phyloP scores from a whole-genome alignment of 2,329 filamentous ascomycete species.

The Grosmannia clavigera region DNA sequence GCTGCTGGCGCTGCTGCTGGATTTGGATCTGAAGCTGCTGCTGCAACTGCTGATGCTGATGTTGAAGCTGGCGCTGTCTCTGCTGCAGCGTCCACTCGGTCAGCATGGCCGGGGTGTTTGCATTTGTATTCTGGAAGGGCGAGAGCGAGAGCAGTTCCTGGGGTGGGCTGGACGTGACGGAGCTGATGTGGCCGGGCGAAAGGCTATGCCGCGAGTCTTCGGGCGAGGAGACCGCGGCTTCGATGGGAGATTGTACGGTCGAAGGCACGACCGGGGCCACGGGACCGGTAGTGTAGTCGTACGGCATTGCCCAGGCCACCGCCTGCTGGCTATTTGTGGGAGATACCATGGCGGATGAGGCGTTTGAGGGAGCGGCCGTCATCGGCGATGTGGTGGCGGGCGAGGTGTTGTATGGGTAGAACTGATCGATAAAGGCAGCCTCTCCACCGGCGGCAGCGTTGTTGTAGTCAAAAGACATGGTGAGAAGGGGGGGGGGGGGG shows the following conservation, averaged over 20 bases:
- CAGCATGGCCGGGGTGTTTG: slow-evolving; percentile 34
- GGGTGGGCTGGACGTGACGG: slow-evolving; percentile 40
- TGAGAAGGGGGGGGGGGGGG: slow-evolving; percentile 1
- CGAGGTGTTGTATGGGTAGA: slow-evolving; percentile 28
- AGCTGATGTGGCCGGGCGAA: slow-evolving; percentile 31
- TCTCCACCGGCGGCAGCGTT: slow-evolving; percentile 36
- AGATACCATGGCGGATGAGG: slow-evolving; percentile 23
- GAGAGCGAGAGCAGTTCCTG: slow-evolving; percentile 45
- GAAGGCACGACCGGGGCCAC: slow-evolving; percentile 14
- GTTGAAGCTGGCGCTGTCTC: slow-evolving; percentile 34
- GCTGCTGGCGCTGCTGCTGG: slow-evolving; percentile 18
- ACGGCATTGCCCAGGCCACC: slow-evolving; percentile 36
- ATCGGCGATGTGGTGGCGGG: slow-evolving; percentile 17
- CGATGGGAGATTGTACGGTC: slow-evolving; percentile 24
- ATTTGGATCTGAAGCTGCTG: slow-evolving; percentile 29
- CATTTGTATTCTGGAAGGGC: slow-evolving; percentile 39
- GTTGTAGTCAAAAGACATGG: slow-evolving; percentile 9
- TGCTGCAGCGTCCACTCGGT: slow-evolving; percentile 52
- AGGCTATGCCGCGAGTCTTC: slow-evolving; percentile 36
- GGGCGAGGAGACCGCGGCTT: slow-evolving; percentile 36
- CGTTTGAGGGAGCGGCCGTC: slow-evolving; percentile 16
- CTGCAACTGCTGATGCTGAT: slow-evolving; percentile 19
- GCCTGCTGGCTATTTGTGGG: slow-evolving; percentile 24
- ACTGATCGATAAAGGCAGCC: slow-evolving; percentile 45
- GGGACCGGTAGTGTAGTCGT: slow-evolving; percentile 30